Base-by-base conservation (phyloP, 1,284 basidiomycete species). In the Puccinia horiana region DNA sequence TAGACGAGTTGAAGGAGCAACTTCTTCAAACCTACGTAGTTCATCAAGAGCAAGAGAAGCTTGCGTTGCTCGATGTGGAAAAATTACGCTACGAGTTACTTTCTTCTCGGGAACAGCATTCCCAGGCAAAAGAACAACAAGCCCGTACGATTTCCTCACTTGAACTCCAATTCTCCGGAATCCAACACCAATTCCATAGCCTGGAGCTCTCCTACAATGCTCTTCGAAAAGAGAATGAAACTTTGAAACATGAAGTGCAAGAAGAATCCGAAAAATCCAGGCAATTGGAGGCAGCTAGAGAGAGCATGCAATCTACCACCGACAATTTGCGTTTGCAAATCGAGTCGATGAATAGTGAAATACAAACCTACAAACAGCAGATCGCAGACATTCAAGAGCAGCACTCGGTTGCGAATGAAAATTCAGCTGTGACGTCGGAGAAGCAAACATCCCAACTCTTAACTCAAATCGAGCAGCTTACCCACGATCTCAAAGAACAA, bases 101-200 rank as follows among this genome's bases (percentile, higher is more conserved):
- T 18, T 18, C 47, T 3, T 20, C 47, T 18, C 9, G 44, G 18
- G 70, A 52, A 14, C 70, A 32, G 47, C 47, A 73, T 35, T 23
- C 26, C 14, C 70, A 52, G 12, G 47, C n/a, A 1, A 5, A 73
- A 20, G 47, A 47, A 52, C 9, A 73, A 32, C 40, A 52, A 52
- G 29, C 70, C 18, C 40, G 47, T 9, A 47, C 47, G 29, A 73
- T 73, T 29, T 52, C 47, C 16, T 73, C 70, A 6, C 70, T 73
- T 16, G 70, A 73, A 32, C 70, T 73, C 9, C 40, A 73, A 29
- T 52, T 32, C 14, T 26, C 44, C 9, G 70, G 70, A 4, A 52
- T 73, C 47, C 70, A 73, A 52, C 47, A 73, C n/a, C 70, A 73
- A 35, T 73, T 73, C 47, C 70, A 73, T 47, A 52, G 9, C 18